These are phyloP conservation scores for Myriosclerotinia scirpicola DNA, from an alignment of 2,329 filamentous ascomycete genomes.

Conservation along the genomic window DNA sequence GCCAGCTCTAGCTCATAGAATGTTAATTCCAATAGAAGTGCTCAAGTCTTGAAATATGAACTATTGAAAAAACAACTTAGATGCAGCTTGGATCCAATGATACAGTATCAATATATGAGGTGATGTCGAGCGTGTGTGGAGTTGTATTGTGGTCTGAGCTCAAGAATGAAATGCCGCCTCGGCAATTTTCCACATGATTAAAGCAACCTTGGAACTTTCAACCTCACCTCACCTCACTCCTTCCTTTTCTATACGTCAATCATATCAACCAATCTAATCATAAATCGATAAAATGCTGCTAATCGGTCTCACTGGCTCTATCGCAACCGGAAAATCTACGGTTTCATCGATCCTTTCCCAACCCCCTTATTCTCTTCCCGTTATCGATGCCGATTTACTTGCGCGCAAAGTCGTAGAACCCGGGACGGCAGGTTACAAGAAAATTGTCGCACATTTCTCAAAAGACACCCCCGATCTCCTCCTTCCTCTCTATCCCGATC, in stretches of 20 bases:
- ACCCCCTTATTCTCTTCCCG: conserved; percentile 79
- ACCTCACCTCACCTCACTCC: conserved; percentile 1
- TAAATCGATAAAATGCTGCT: conserved; percentile 67
- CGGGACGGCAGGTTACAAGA: conserved; percentile 77
- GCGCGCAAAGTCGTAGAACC: conserved; percentile 94
- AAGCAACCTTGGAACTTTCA: background rate
- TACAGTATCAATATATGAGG: background rate
- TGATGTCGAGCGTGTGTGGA: background rate
- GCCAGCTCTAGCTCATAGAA: too few species aligned
- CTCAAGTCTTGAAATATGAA: background rate
- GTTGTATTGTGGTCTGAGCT: background rate
- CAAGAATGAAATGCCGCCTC: background rate
- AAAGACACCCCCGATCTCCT: conserved; percentile 84
- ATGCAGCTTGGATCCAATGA: background rate
- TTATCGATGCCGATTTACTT: conserved; percentile 91
- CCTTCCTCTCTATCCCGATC: conserved; percentile 55
- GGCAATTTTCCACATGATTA: conserved; percentile 6
- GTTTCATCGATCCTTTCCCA: conserved; percentile 80
- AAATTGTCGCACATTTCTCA: conserved; percentile 79
- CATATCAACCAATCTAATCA: background rate
- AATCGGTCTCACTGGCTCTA: conserved; percentile 93
- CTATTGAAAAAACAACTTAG: background rate
- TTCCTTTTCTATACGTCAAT: conserved; percentile 7
- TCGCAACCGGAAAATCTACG: conserved; percentile 97
- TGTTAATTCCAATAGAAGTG: too few species aligned